These are phyloP conservation scores for Penicillium longicatenatum DNA, from an alignment of 495 filamentous ascomycete genomes.

Conservation along the genomic window DNA sequence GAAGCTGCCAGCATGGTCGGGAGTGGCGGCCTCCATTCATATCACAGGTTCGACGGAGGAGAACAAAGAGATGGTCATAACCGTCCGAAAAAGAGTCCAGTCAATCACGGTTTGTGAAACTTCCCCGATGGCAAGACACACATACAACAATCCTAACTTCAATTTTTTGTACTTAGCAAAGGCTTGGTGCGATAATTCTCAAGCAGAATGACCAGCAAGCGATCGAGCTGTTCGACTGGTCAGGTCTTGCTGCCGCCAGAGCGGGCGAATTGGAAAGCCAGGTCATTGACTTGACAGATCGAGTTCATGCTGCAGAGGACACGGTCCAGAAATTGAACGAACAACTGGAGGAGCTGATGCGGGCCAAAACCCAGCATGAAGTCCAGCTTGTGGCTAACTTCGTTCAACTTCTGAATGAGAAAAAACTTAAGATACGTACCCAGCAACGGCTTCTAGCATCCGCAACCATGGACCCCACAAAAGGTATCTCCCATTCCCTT, in stretches of 20 bases:
- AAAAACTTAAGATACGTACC: slow-evolving; percentile 89
- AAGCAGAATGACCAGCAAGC: slow-evolving; percentile 62
- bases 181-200: slow-evolving; percentile 66
- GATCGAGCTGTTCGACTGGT: slow-evolving; percentile 76
- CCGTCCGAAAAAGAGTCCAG: slow-evolving; percentile 56
- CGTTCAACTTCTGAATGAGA: slow-evolving; percentile 72
- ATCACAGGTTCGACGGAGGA: slow-evolving; percentile 32
- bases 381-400: slow-evolving; percentile 71
- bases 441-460: slow-evolving; percentile 69
- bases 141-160: background rate
- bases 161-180: slow-evolving; percentile 54
- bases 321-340: slow-evolving; percentile 53
- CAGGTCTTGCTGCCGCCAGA: slow-evolving; percentile 51
- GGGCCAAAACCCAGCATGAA: slow-evolving; percentile 68
- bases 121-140: background rate
- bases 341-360: slow-evolving; percentile 65
- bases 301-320: slow-evolving; percentile 44
- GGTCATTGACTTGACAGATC: slow-evolving; percentile 48
- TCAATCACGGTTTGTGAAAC: slow-evolving; percentile 53
- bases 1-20: slow-evolving; percentile 16
- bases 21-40: slow-evolving; percentile 40
- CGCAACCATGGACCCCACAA: slow-evolving; percentile 56
- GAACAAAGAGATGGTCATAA: slow-evolving; percentile 47
- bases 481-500: slow-evolving; percentile 27
- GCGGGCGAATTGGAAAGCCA: slow-evolving; percentile 45